Conservation (phyloP, 371 early-diverging fungal species). For the Rhizomucor miehei region DNA sequence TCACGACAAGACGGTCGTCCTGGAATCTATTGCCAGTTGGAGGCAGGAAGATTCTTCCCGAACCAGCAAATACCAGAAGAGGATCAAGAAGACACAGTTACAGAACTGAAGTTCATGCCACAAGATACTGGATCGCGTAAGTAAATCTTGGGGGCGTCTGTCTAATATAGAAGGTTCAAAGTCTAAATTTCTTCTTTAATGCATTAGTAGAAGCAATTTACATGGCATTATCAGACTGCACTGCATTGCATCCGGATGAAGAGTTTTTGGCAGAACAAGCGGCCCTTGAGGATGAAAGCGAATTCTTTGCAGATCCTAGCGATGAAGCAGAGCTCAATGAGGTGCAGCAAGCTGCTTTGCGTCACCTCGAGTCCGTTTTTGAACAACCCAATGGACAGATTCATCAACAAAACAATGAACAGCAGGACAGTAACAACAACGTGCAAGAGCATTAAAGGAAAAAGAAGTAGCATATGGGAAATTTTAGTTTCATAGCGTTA, state of each 20-base stretch:
- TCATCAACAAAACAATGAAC: conserved; percentile 1
- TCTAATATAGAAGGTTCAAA: background rate
- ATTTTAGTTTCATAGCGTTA: too few relatives aligned
- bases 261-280: conserved; percentile 40
- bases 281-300: conserved; percentile 40
- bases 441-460: background rate
- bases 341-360: conserved; percentile 45
- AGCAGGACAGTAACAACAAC: background rate
- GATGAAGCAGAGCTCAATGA: conserved; percentile 42
- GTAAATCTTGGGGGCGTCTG: conserved; percentile 19
- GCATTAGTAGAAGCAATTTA: conserved; percentile 69
- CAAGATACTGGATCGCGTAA: conserved; percentile 59
- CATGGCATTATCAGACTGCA: conserved; percentile 73
- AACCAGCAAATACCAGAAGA: conserved; percentile 47
- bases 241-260: conserved; percentile 71
- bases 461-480: background rate
- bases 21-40: conserved; percentile 77
- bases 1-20: conserved; percentile 64
- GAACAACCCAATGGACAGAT: conserved; percentile 24
- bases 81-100: conserved; percentile 52
- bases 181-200: background rate
- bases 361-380: conserved; percentile 39
- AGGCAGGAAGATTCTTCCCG: conserved; percentile 39
- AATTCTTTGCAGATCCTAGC: conserved; percentile 43
- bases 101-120: conserved; percentile 70